A percentile compares a stretch with the other conserved stretches of the same genome.
phyloP scores from a whole-genome alignment of 768 basidiomycete species.

The Boletus sensibilis region DNA sequence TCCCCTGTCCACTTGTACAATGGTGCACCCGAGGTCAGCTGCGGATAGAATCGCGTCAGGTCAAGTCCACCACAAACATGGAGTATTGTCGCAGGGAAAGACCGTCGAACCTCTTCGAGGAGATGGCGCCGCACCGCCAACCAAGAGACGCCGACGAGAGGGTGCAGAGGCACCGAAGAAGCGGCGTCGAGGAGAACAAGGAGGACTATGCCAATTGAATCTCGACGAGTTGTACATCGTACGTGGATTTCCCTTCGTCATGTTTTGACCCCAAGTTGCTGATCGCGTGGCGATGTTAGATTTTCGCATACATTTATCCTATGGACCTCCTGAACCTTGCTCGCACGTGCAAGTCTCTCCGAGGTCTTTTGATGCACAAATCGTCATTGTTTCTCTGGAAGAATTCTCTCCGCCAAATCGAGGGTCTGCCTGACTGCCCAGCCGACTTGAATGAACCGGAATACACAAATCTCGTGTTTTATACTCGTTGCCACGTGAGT shows the following conservation, averaged over 20 bases:
- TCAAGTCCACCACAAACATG: background rate
- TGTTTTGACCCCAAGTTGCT: background rate
- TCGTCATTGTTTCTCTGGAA: constrained; percentile 31
- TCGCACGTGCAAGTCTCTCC: constrained; percentile 40
- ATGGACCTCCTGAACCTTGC: constrained; percentile 35
- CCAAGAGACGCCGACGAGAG: constrained; percentile 8
- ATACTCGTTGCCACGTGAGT: constrained; percentile 25
- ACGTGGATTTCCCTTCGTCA: background rate
- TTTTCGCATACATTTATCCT: constrained; percentile 41
- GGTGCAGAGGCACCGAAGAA: constrained; percentile 4
- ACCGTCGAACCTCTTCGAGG: background rate
- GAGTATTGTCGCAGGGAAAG: background rate
- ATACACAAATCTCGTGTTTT: constrained; percentile 44
- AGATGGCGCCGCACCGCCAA: background rate
- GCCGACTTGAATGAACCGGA: constrained; percentile 44
- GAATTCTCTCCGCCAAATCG: constrained; percentile 31
- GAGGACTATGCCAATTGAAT: constrained; percentile 15
- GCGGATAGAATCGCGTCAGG: background rate
- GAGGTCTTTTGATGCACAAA: constrained; percentile 37
- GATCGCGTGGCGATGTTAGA: constrained; percentile 25
- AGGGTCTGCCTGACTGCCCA: constrained; percentile 44
- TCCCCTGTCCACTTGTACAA: constrained; percentile 30
- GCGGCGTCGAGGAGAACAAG: constrained; percentile 1
- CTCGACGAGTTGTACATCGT: constrained; percentile 25
- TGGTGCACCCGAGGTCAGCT: constrained; percentile 4